These are phyloP conservation scores for Macadamia tetraphylla DNA, from an alignment of 164 flowering plant species.

Conservation along the genomic window DNA sequence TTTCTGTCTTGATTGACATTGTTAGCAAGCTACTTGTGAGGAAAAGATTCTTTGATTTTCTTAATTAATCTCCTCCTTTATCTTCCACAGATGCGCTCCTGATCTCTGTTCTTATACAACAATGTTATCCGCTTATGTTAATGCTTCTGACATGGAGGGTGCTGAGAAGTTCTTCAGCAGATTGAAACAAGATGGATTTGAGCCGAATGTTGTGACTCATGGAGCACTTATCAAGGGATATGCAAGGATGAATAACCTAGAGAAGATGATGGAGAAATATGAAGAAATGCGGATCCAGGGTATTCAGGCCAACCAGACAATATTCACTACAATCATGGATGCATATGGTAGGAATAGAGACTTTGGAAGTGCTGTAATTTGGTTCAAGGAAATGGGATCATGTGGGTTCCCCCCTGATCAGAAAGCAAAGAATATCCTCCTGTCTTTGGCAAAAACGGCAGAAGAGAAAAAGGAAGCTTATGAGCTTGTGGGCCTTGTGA, in stretches of 20 bases:
- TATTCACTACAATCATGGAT: conserved; percentile 89
- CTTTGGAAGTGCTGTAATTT: conserved; percentile 70
- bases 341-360: conserved; percentile 76
- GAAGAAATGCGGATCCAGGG: conserved; percentile 61
- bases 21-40: no score
- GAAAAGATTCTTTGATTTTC: not conserved
- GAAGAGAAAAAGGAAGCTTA: conserved; percentile 69
- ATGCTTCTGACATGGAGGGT: conserved; percentile 94
- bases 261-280: conserved; percentile 79
- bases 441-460: conserved; percentile 63
- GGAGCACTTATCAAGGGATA: conserved; percentile 92
- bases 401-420: conserved; percentile 66
- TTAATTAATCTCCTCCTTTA: not conserved
- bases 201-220: conserved; percentile 70
- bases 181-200: conserved; percentile 61
- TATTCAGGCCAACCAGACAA: conserved; percentile 62
- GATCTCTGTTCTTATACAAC: conserved; percentile 88
- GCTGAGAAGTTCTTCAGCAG: conserved; percentile 79
- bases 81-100: conserved; percentile 55
- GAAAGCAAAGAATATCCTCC: conserved; percentile 84
- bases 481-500: conserved; percentile 38
- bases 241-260: conserved; percentile 59
- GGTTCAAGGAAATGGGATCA: conserved; percentile 84
- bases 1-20: no score
- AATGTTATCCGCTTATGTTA: conserved; percentile 85